Conservation (phyloP, 352 stramenopile genomes). For the Phytophthora fragariaefolia region DNA sequence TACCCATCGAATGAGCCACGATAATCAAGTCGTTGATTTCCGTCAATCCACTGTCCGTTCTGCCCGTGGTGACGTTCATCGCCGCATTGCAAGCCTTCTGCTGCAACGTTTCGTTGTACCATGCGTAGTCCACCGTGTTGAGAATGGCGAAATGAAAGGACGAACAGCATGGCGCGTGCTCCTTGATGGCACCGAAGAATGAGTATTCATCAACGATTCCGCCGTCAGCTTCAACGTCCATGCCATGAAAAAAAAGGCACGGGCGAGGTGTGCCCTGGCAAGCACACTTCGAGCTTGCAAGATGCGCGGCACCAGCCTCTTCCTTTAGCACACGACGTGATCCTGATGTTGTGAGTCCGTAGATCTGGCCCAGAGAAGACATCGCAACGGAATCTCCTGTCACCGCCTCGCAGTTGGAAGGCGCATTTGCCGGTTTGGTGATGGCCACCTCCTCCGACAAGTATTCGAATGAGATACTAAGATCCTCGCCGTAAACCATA, state of each 20-base stretch:
- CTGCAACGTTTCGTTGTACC: constrained; percentile 55
- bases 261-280: constrained; percentile 46
- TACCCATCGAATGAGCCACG: constrained; percentile 66
- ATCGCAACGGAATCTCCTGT: constrained; percentile 22
- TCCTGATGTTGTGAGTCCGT: constrained; percentile 18
- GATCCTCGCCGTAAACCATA: constrained; percentile 43
- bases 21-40: constrained; percentile 60
- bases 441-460: constrained; percentile 32
- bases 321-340: constrained; percentile 28
- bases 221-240: constrained; percentile 42
- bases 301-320: constrained; percentile 23
- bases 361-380: constrained; percentile 36
- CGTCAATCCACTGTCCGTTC: constrained; percentile 25
- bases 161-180: constrained; percentile 60
- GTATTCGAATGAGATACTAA: constrained; percentile 39
- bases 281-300: constrained; percentile 38
- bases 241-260: constrained; percentile 63
- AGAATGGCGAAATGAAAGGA: constrained; percentile 50
- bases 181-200: constrained; percentile 56
- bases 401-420: constrained; percentile 29
- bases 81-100: constrained; percentile 45
- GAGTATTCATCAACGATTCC: constrained; percentile 39
- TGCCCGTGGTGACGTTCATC: constrained; percentile 34
- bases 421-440: constrained; percentile 27
- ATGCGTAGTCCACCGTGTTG: constrained; percentile 56